Evolutionary conservation across 257 asterid species (phyloP), one percentile per base, ranked within the genome.

Genomic region (Plantago elongata): DNA sequence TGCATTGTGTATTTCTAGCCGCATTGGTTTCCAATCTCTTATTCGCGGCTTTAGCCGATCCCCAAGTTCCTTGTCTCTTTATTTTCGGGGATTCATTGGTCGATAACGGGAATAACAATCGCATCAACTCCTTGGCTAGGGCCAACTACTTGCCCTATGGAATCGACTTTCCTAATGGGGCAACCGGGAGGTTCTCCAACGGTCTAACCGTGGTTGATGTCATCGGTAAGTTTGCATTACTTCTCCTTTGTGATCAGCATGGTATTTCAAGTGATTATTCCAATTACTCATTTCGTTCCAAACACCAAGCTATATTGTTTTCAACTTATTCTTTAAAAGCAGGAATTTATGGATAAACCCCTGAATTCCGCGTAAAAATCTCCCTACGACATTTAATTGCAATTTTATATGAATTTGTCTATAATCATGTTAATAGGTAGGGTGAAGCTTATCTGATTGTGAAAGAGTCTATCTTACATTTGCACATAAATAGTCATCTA

Each of bases 141-240:
- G 92, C 95, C 13, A 84, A 86, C 37, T 86, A 81, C 77, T 72
- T 81, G 84, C 95, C 95, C 55, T 86, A 86, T 38, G 95, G 95
- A 0, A 51, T 84, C 7, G 95, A 86, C 71, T 86, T 72, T 45
- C 67, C 81, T 0, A 59, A 12, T 1, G 95, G 95, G 5, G 89
- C 95, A 0, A 86, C 92, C 0, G 95, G 95, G 4, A 69, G 95
- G 62, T 86, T 86, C 72, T 79, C 73, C 65, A 86, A 86, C 30
- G 92, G 95, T 0, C 79, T 66, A 79, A 86, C 92, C 6, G 77
- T 85, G 0, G 92, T 83, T 7, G 95, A 86, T 70, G 95, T 81
- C 75, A 57, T 83, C 1, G 71, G 95, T 86, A 62, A 74, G 85
- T 27, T 13, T 50, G 7, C 5, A 30, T 11, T 14, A 54, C 6